Base-by-base conservation (phyloP, 1,284 basidiomycete species). In the Fistulina hepatica region DNA sequence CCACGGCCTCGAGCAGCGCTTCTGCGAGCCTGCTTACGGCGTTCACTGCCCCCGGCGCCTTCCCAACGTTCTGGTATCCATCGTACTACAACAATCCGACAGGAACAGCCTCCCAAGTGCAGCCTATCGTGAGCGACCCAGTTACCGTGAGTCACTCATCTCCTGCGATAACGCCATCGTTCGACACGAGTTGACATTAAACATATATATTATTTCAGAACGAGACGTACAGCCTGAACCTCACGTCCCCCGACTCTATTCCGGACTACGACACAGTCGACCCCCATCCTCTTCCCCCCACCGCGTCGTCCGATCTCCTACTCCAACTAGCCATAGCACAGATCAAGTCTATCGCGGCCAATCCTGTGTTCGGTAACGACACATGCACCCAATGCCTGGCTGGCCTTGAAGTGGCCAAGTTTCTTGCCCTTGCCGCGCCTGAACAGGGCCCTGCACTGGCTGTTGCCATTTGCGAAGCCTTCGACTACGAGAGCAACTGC, bases 11-110 rank as follows among this genome's bases (percentile, higher is more conserved):
- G 27, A 30, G 17, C 13, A 21, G 37, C 13, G 39, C 25, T 15
- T 27, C 37, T 17, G 27, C 30, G 16, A 6, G 25, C 3, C 17
- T 35, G 11, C 69, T 70, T 15, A 66, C 71, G 8, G 64, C 60
- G 7, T 77, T 69, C 50, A 71, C 76, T 4, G 75, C 56, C 7
- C 67, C 76, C 5, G 77, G 76, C n/a, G 51, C 57, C 4, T 81
- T 81, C 52, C 80, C 80, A 2, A 78, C 76, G 2, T 69, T 73
- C 5, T 55, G 66, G 24, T 82, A 72, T 53, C 50, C 58, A n/a
- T 52, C 65, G 43, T 85, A 83, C 54, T 81, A 76, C 56, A 81
- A 83, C 52, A 57, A 69, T 44, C 80, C 82, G 16, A 82, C 78
- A 4, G 75, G 70, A 23, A 82, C 80, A 2, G 41, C 41, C 2